Base-by-base conservation (phyloP, 495 filamentous ascomycete species). In the Aspergillus steynii region DNA sequence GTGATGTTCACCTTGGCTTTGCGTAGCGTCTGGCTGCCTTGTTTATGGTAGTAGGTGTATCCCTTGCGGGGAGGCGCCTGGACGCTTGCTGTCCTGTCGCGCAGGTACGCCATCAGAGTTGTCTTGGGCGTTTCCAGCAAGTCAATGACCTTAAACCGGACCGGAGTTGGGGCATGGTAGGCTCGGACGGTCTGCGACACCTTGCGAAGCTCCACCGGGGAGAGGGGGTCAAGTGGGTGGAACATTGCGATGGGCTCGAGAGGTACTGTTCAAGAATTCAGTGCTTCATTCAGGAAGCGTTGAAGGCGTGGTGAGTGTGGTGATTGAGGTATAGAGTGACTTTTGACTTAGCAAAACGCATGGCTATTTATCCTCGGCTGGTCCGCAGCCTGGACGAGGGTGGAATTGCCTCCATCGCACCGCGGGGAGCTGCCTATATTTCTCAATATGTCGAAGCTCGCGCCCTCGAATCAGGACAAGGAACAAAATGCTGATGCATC, bases 101-200 rank as follows among this genome's bases (percentile, higher is more conserved):
- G n/a, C 4, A 49, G 15, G 26, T 49, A 49, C 4, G 47, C 3
- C 1, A 49, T 5, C 1, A 49, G 6, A 1, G 15, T 27, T 6
- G 10, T 1, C 47, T 49, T 49, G 1, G 47, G 47, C 5, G 47
- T n/a, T n/a, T 31, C 50, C 20, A 34, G 27, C 45, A 42, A 29
- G 57, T 59, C 57, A 20, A 59, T 51, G 10, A 59, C 47, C 48
- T 59, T 59, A 28, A 59, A 59, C 1, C 57, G 46, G 26, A 61
- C 26, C 20, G 47, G 26, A 20, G 47, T 49, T 14, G 47, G 47
- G 47, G 47, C 47, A 49, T 49, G 47, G 47, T 49, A 27, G 15
- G 47, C 47, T n/a, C 47, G 47, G 1, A 49, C n/a, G 47, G 14
- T 14, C 47, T 49, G 47, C 10, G 47, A 49, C 5, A 49, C 47